A percentile compares a stretch with the other conserved stretches of the same genome.
Evolutionary conservation across 495 filamentous ascomycete species (phyloP).

Genomic region (Neurospora sp.): DNA sequence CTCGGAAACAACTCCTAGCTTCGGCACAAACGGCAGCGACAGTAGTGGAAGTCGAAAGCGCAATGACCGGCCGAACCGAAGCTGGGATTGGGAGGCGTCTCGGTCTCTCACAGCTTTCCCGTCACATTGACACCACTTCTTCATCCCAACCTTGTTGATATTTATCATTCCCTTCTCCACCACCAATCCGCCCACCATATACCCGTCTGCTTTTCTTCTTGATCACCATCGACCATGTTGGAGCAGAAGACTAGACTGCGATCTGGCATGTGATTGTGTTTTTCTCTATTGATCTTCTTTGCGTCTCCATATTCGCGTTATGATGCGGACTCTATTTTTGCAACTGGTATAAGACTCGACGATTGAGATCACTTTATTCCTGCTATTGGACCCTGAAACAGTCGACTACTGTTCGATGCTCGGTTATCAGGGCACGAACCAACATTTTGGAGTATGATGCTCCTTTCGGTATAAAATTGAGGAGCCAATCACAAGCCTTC

Average conservation of each 20-base stretch:
- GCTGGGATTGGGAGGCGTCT: not conserved
- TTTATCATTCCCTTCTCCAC: not conserved
- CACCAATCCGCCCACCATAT: not conserved
- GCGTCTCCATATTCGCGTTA: not conserved
- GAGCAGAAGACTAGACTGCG: not conserved
- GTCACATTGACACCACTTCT: not conserved
- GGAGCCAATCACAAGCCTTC: not conserved
- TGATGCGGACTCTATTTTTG: not conserved
- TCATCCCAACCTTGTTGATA: not conserved
- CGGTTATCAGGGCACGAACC: not conserved
- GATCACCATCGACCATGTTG: not conserved
- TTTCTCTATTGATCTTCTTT: not conserved
- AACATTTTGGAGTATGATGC: not conserved
- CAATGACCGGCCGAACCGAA: not conserved
- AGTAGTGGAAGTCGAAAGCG: not conserved
- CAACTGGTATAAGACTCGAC: not conserved
- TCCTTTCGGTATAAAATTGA: not conserved
- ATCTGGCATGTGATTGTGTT: not conserved
- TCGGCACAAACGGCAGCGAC: not conserved
- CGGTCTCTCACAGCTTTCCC: not conserved
- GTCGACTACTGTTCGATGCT: not conserved
- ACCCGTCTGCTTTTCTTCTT: not conserved
- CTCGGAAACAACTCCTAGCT: not conserved
- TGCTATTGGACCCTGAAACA: not conserved
- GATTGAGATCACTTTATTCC: not conserved